Evolutionary conservation across 805 yeast species (phyloP).

Genomic region (Maudiozyma barnettii): DNA sequence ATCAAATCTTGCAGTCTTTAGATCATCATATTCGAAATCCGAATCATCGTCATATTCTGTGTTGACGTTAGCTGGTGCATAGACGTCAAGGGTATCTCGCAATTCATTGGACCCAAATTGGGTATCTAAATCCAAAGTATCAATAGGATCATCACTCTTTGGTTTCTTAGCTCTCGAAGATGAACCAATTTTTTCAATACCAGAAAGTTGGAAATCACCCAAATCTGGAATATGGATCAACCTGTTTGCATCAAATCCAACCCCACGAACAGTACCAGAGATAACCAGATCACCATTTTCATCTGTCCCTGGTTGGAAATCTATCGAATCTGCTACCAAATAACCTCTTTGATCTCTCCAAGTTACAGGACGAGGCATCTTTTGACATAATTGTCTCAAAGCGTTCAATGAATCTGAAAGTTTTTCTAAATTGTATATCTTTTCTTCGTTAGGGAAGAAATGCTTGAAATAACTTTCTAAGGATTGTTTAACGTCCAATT

Average conservation of each 20-base stretch:
- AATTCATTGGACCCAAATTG: slow-evolving; percentile 31
- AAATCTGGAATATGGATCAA: slow-evolving; percentile 78
- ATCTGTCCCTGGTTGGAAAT: slow-evolving; percentile 19
- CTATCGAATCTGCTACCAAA: slow-evolving; percentile 60
- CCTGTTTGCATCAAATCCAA: slow-evolving; percentile 69
- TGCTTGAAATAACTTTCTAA: slow-evolving; percentile 58
- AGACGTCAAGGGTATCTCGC: slow-evolving; percentile 52
- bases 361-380: slow-evolving; percentile 69
- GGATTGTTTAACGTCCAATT: slow-evolving; percentile 57
- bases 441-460: slow-evolving; percentile 74
- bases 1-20: slow-evolving; percentile 32
- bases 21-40: slow-evolving; percentile 26
- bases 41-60: slow-evolving; percentile 33
- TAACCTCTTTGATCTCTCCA: slow-evolving; percentile 96
- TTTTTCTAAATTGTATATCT: slow-evolving; percentile 60
- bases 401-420: slow-evolving; percentile 64
- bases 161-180: slow-evolving; percentile 24
- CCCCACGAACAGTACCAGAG: slow-evolving; percentile 81
- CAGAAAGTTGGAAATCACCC: slow-evolving; percentile 78
- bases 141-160: slow-evolving; percentile 13
- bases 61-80: slow-evolving; percentile 47
- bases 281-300: slow-evolving; percentile 41
- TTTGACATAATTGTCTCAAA: slow-evolving; percentile 70
- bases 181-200: slow-evolving; percentile 43
- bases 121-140: slow-evolving; percentile 9